Conservation (phyloP, 768 basidiomycete genomes). For the Suillus variegatus region DNA sequence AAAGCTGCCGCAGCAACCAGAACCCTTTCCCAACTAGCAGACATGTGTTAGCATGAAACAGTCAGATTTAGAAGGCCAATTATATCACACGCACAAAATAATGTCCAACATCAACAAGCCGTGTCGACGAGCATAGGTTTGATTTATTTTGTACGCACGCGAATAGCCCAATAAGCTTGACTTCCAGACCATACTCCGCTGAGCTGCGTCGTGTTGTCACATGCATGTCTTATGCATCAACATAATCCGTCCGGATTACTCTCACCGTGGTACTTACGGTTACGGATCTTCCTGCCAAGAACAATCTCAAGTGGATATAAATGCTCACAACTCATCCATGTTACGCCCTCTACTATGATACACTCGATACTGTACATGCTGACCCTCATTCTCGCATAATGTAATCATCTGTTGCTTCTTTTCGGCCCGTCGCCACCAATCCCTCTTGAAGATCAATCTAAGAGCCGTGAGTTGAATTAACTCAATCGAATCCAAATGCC, state of each 20-base stretch:
- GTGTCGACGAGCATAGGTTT: too few species aligned
- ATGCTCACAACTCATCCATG: neutral
- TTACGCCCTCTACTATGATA: neutral
- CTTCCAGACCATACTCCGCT: too few species aligned
- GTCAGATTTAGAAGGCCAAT: too few species aligned
- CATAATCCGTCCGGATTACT: neutral
- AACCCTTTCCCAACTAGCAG: too few species aligned
- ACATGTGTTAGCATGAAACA: too few species aligned
- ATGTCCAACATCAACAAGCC: too few species aligned
- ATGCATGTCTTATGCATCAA: too few species aligned
- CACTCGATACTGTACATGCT: neutral
- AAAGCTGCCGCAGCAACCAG: too few species aligned
- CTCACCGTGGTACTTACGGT: neutral
- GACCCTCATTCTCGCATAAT: constrained; percentile 26
- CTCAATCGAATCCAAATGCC: constrained; percentile 23
- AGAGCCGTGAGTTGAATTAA: constrained; percentile 21
- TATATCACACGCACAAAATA: too few species aligned
- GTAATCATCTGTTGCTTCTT: constrained; percentile 7
- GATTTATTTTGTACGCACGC: too few species aligned
- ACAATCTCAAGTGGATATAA: neutral
- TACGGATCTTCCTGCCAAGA: neutral
- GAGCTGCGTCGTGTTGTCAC: too few species aligned
- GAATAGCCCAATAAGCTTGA: too few species aligned
- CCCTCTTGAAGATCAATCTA: constrained; percentile 34
- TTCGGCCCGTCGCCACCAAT: constrained; percentile 17